Evolutionary conservation across 352 stramenopile species (phyloP), one percentile per base, ranked within the genome.

Genomic region (Pythium graminicola): DNA sequence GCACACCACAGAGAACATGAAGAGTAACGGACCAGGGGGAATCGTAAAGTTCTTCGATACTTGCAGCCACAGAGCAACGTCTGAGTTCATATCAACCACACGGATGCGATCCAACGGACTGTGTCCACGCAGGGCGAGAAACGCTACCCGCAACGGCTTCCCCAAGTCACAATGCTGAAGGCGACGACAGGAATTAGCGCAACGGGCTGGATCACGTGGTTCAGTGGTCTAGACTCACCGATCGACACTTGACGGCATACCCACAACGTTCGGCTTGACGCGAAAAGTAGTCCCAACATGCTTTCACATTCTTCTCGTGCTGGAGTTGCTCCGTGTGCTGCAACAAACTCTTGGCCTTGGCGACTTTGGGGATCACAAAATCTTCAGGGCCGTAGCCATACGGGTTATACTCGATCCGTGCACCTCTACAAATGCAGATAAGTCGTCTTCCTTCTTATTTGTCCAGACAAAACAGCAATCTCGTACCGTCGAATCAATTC

Each of bases 241-340:
- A 81, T 69, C 78, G 73, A 56, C 76, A 89, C 61, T 89, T 85
- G 46, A 92, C 61, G 17, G 62, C 61, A 50, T 87, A 93, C 14
- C 81, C 78, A 20, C 64, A 54, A 31, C 73, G 74, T 46, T 86
- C 69, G 13, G 81, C 75, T 42, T 94, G 78, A 27, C 73, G 76
- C 20, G 76, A 75, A 54, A 92, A 92, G 49, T 77, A 88, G 27
- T 80, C 65, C 83, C 83, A 94, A 32, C 77, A 80, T 14, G 49
- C 47, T 57, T 76, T 83, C 14, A 94, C 83, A 43, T 86, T 83
- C 46, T 84, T 71, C 51, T 92, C 81, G 47, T 94, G 83, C 45
- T 89, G 76, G 20, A 94, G 59, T 43, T 92, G 81, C 55, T 92
- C 79, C 36, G 83, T 94, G 67, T 94, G 83, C 54, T 94, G 83